These are phyloP conservation scores for Rehmannia glutinosa DNA, from an alignment of 257 asterid genomes.

Conservation along the genomic window DNA sequence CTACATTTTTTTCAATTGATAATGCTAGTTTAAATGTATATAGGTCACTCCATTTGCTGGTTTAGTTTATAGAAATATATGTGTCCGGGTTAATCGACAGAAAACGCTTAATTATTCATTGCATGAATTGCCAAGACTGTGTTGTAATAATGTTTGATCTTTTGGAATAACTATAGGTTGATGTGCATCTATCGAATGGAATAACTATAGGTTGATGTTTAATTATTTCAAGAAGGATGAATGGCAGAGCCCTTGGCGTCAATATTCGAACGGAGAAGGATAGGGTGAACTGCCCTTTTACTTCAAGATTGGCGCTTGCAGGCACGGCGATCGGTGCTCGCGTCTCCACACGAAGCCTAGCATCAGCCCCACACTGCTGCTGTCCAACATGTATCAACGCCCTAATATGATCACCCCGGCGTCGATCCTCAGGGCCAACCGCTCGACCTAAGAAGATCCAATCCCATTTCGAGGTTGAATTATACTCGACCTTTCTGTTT, in stretches of 20 bases:
- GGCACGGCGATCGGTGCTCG: conserved; percentile 76
- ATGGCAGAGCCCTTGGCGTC: conserved; percentile 73
- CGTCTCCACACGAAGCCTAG: conserved; percentile 74
- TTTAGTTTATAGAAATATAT: too few relatives aligned
- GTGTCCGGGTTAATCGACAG: too few relatives aligned
- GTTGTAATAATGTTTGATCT: too few relatives aligned
- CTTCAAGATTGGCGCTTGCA: conserved; percentile 81
- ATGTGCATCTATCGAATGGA: too few relatives aligned
- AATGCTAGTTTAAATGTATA: too few relatives aligned
- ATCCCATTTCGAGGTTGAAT: conserved; percentile 48
- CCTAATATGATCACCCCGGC: conserved; percentile 78
- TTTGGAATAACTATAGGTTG: too few relatives aligned
- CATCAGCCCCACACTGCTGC: conserved; percentile 56
- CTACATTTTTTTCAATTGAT: too few relatives aligned
- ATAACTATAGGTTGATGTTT: too few relatives aligned
- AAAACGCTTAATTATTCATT: too few relatives aligned
- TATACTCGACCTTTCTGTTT: too few relatives aligned
- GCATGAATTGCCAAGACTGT: too few relatives aligned
- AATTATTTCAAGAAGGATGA: too few relatives aligned
- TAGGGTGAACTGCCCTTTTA: conserved; percentile 64
- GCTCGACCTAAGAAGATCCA: conserved; percentile 58
- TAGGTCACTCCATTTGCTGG: conserved; percentile 86
- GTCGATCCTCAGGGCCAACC: conserved; percentile 67
- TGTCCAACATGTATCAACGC: conserved; percentile 68
- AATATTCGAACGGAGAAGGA: conserved; percentile 65